These are phyloP conservation scores for Xylaria arbuscula DNA, from an alignment of 2,329 filamentous ascomycete genomes.

Conservation along the genomic window DNA sequence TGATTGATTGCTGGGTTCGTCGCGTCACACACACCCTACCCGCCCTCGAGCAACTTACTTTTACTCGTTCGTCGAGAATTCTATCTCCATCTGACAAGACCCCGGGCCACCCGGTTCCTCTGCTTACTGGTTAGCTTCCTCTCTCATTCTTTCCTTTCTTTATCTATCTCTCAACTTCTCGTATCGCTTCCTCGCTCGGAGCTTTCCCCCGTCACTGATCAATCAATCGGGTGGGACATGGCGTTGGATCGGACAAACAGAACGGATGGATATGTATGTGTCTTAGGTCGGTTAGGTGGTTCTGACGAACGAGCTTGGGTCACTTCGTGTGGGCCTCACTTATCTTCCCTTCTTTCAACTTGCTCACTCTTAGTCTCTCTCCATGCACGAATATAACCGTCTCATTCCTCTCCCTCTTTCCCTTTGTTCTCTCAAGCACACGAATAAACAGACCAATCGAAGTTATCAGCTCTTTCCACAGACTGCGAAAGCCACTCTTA, in stretches of 20 bases:
- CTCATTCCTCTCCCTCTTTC: constrained; percentile 4
- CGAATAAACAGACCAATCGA: neutral
- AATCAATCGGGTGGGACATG: constrained; percentile 12
- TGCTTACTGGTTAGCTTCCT: constrained; percentile 19
- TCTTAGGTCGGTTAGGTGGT: constrained; percentile 17
- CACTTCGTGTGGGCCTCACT: constrained; percentile 18
- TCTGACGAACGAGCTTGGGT: constrained; percentile 1
- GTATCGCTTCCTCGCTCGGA: neutral
- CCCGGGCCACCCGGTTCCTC: constrained; percentile 4
- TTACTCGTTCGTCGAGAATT: constrained; percentile 2
- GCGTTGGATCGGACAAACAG: neutral
- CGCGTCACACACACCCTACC: constrained; percentile 9
- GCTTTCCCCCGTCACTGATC: neutral
- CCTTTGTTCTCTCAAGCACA: neutral
- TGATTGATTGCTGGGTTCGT: neutral
- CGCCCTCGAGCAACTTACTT: neutral
- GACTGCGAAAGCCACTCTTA: neutral
- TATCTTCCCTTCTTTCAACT: neutral
- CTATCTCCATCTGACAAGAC: constrained; percentile 17
- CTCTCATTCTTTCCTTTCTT: neutral
- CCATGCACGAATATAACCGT: neutral
- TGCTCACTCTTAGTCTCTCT: neutral
- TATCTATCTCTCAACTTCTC: neutral
- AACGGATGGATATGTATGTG: neutral
- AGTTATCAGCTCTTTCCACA: neutral